Percentiles rank a stretch among this genome's conserved stretches.
These are phyloP conservation scores for Daldinia eschscholtzii DNA, from an alignment of 2,329 filamentous ascomycete species.

Conservation along the genomic window DNA sequence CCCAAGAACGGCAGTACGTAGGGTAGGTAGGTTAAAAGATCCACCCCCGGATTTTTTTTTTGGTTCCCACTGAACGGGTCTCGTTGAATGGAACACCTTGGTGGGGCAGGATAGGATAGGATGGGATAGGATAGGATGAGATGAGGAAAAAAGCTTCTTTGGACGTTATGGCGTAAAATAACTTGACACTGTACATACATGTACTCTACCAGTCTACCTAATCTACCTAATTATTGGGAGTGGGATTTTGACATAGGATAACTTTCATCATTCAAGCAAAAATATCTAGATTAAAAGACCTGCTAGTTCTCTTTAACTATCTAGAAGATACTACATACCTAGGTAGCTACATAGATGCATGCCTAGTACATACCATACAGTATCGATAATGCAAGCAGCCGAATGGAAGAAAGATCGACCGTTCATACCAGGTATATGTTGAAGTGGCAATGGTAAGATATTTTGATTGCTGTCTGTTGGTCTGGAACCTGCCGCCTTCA, in stretches of 20 bases:
- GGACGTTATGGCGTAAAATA: constrained; percentile 6
- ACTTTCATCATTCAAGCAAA: background rate
- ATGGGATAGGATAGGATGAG: background rate
- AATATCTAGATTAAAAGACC: constrained; percentile 9
- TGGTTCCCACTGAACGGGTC: constrained; percentile 3
- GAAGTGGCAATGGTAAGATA: constrained; percentile 31
- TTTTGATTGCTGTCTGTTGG: constrained; percentile 24
- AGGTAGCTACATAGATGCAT: too few species aligned
- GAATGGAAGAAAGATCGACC: constrained; percentile 34
- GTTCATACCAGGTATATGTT: background rate
- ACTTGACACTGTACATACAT: too few species aligned
- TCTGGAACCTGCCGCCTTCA: constrained; percentile 28
- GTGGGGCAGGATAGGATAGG: too few species aligned
- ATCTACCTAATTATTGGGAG: background rate
- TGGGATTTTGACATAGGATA: background rate
- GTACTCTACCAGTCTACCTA: background rate
- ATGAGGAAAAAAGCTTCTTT: constrained; percentile 40
- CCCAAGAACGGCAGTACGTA: constrained; percentile 16
- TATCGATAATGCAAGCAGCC: constrained; percentile 25
- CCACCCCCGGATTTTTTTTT: constrained; percentile 27
- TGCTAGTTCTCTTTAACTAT: background rate
- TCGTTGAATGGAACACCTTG: constrained; percentile 11
- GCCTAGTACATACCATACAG: constrained; percentile 13
- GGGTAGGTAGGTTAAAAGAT: constrained; percentile 8
- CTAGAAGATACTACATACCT: background rate